Percentiles rank a stretch among this genome's conserved stretches.
Evolutionary conservation across 345 rosid genomes (phyloP).

Genomic region (Eutrema japonicum): DNA sequence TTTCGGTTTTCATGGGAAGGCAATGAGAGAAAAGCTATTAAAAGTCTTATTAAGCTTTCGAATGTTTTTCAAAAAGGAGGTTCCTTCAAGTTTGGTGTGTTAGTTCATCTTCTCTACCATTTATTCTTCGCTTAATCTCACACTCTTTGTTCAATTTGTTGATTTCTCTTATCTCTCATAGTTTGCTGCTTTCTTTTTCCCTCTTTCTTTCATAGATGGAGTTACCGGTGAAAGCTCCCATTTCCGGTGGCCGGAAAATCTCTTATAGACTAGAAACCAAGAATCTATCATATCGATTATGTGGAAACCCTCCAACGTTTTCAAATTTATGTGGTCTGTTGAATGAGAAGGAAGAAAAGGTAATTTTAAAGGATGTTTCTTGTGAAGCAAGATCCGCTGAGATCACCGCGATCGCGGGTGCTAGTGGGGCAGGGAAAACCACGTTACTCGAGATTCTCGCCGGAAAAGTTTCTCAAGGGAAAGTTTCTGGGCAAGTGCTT

Average conservation of each 20-base stretch:
- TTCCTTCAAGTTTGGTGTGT: constrained; percentile 64
- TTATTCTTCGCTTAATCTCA: constrained; percentile 46
- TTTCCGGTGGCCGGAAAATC: constrained; percentile 46
- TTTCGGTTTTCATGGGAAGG: constrained; percentile 35
- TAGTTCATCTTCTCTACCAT: constrained; percentile 68
- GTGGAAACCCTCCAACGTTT: constrained; percentile 51
- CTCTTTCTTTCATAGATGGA: constrained; percentile 55
- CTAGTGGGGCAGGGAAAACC: constrained; percentile 95
- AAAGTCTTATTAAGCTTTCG: constrained; percentile 33
- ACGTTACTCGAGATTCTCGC: constrained; percentile 88
- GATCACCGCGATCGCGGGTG: constrained; percentile 81
- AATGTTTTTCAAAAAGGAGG: constrained; percentile 22
- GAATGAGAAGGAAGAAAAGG: constrained; percentile 40
- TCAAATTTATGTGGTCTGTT: constrained; percentile 38
- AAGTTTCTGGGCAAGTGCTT: constrained; percentile 64
- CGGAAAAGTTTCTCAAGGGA: constrained; percentile 54
- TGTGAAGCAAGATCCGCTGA: constrained; percentile 71
- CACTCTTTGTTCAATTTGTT: constrained; percentile 31
- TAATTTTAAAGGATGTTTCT: constrained; percentile 61
- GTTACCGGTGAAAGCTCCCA: constrained; percentile 60
- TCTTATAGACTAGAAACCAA: constrained; percentile 62
- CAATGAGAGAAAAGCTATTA: constrained; percentile 21
- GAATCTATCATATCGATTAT: constrained; percentile 59
- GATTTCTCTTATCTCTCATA: constrained; percentile 38
- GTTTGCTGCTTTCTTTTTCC: constrained; percentile 28